Percentiles rank a stretch among this genome's conserved stretches.
These are phyloP conservation scores for Potentilla sterilis DNA, from an alignment of 306 rosid species.

Conservation along the genomic window DNA sequence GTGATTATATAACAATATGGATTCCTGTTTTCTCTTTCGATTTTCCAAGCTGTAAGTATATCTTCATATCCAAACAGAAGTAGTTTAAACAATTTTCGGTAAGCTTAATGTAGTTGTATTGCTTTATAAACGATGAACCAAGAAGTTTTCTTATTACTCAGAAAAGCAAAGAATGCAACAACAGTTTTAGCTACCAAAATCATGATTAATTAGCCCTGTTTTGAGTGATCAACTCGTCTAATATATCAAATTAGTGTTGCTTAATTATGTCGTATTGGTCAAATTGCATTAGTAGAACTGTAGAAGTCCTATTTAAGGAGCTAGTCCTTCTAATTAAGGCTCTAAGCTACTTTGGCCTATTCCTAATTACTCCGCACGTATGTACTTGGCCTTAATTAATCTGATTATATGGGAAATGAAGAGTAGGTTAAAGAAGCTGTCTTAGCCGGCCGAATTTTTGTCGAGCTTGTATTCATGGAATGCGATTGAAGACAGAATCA, in stretches of 20 bases:
- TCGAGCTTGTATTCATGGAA: constrained; percentile 55
- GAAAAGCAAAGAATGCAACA: no score
- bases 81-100: neutral
- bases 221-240: neutral
- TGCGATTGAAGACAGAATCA: constrained; percentile 39
- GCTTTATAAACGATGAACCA: no score
- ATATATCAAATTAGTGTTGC: neutral
- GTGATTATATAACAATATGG: neutral
- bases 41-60: neutral
- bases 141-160: no score
- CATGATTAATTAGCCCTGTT: neutral
- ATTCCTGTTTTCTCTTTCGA: neutral
- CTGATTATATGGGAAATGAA: constrained; percentile 17
- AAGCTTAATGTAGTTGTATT: neutral
- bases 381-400: neutral
- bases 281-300: neutral
- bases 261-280: neutral
- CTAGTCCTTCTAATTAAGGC: neutral
- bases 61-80: neutral
- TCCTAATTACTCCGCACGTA: constrained; percentile 26
- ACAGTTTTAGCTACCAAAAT: neutral
- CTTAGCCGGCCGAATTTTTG: constrained; percentile 89
- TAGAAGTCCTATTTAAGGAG: no score
- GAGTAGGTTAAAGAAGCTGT: constrained; percentile 78
- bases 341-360: constrained; percentile 32